Evolutionary conservation across 805 yeast species (phyloP).

Genomic region (Saccharomycopsis microspora): DNA sequence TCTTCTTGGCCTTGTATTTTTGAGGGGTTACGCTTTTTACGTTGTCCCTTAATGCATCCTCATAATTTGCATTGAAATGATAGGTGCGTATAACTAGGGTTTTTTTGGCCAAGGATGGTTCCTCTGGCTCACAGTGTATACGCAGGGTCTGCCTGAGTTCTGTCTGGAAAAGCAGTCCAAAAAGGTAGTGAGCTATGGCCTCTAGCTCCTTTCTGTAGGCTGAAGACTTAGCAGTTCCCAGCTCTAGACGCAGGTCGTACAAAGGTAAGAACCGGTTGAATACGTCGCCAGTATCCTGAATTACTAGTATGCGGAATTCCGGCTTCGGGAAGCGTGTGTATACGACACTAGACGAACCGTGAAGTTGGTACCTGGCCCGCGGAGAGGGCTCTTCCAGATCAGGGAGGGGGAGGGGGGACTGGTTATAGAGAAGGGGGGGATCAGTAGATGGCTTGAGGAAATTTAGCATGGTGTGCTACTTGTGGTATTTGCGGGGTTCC

Average conservation of each 20-base stretch:
- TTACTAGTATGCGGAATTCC: slow-evolving; percentile 14
- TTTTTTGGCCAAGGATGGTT: slow-evolving; percentile 2
- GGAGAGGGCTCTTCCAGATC: no score
- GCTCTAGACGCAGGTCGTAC: slow-evolving; percentile 14
- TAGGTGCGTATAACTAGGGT: slow-evolving; percentile 14
- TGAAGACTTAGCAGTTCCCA: background rate
- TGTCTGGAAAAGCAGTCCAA: slow-evolving; percentile 14
- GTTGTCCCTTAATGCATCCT: slow-evolving; percentile 3
- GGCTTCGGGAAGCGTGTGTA: slow-evolving; percentile 3
- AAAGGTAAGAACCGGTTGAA: slow-evolving; percentile 12
- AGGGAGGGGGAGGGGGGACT: background rate
- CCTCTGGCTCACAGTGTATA: slow-evolving; percentile 15
- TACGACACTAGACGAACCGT: slow-evolving; percentile 5
- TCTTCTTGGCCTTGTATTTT: background rate
- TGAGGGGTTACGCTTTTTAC: background rate
- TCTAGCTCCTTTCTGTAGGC: slow-evolving; percentile 5
- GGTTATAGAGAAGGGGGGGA: slow-evolving; percentile 6
- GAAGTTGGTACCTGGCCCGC: no score
- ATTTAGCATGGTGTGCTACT: no score
- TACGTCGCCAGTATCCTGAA: slow-evolving; percentile 13
- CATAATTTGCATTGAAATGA: slow-evolving; percentile 16
- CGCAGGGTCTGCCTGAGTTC: slow-evolving; percentile 12
- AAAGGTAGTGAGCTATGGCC: slow-evolving; percentile 12
- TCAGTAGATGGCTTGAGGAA: background rate
- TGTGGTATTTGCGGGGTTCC: no score